Base-by-base conservation (phyloP, 2,329 filamentous ascomycete species). In the Aspergillus carbonarius region DNA sequence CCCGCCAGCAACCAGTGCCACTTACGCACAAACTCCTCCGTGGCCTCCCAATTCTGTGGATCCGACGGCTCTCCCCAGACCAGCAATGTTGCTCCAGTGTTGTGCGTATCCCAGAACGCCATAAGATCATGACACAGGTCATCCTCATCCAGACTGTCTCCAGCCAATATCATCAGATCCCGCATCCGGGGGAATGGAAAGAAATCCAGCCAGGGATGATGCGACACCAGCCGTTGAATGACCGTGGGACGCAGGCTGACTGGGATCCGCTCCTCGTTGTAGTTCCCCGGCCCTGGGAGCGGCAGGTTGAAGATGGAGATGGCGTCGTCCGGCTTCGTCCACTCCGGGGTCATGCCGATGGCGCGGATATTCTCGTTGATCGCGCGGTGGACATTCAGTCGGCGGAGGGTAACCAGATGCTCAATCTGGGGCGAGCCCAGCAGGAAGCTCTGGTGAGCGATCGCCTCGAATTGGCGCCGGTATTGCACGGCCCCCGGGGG, bases 11-110 rank as follows among this genome's bases (percentile, higher is more conserved):
- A 49, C 68, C 67, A 71, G 6, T 62, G 60, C 79, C 80, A 84
- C 61, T 82, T 83, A 40, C 68, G 69, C 2, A 79, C 61, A 61
- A 85, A 83, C 0, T 59, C 57, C 8, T 74, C 72, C 0, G 74
- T 81, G 1, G 79, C 70, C 61, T 84, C 82, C 82, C 82, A 84
- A 9, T 74, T 77, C 0, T 60, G 59, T 2, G 71, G 56, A 35
- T 82, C 74, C 70, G 75, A 79, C 0, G 81, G 72, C 5, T n/a
- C 6, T 0, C 80, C 79, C 82, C 81, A 84, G 1, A 83, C 78
- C 12, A 83, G 70, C 1, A 83, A 42, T 1, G 66, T 55, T 1
- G 58, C 61, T 6, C 51, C 46, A 0, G 59, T 59, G 9, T 63
- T 63, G 1, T 32, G 5, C 1, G 59, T 59, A 39, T 67, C 63